Base-by-base conservation (phyloP, 2,329 filamentous ascomycete genomes). In the Aspergillus fischeri region DNA sequence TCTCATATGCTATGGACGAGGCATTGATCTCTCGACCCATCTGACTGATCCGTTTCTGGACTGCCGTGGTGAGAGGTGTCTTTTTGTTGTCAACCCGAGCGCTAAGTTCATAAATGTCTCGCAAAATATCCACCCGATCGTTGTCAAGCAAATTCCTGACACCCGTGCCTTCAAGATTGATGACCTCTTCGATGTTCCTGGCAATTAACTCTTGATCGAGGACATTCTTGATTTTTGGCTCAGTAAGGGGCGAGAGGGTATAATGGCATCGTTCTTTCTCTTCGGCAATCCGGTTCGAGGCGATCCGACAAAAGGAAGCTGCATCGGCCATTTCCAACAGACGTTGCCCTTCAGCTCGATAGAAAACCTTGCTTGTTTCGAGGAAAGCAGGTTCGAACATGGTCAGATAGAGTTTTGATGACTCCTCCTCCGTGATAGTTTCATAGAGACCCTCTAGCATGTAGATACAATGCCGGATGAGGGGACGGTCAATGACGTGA, bases 371-470 rank as follows among this genome's bases (percentile, higher is more conserved):
- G 68, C 91, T 96, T 3, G 85, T 83, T 1, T 80, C 74, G 4
- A 97, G 75, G 66, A 94, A 96, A 9, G 83, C 82, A 0, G 85
- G 85, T 72, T 99, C 92, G 65, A 99, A 97, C 0, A 83, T 82
- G 0, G 86, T 90, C 29, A 92, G 76, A 69, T 99, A 99, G 0
- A 99, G 80, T 67, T 92, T 94, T 45, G 90, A 84, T 49, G 84
- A 81, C 62, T 95, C 89, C 4, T 85, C 83, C 69, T 96, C 92
- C 3, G 86, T 82, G 56, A 92, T 85, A 0, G 86, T 87, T 71
- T 96, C 89, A 71, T 96, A 95, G 0, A 99, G 80, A 7, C 86
- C 86, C 70, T 95, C 93, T 5, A 99, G 81, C 92, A 99, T 97
- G 65, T 89, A 87, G 2, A 91, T 84, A 70, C 91, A 93, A 52